Evolutionary conservation across 1,139 yeast species (phyloP), one percentile per base, ranked within the genome.

Genomic region (Taphrina deformans): DNA sequence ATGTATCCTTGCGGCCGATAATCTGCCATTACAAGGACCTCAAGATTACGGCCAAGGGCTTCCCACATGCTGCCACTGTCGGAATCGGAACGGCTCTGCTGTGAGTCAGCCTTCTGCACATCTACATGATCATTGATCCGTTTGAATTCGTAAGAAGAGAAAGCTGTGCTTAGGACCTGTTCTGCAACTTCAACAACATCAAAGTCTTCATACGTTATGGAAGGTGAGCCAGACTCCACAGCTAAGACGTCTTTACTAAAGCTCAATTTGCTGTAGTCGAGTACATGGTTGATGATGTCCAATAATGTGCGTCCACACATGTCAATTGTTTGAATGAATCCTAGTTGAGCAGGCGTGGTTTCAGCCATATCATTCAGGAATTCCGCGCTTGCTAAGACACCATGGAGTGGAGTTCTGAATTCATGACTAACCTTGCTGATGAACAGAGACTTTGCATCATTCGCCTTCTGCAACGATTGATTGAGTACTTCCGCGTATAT

Each of bases 351-450:
- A 9, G 53, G 63, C 18, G 31, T 38, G 10, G 52, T 29, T 21
- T 60, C 59, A 3, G 61, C 45, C 53, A 45, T 55, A 16, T 63
- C 66, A 9, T 51, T 45, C 23, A 63, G 44, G 21, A 63, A 46
- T 41, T 63, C 66, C 10, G 64, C 65, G 41, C 64, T 58, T 9
- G 66, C 66, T n/a, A 63, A 41, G 26, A 63, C 46, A 6, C 66
- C 66, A 45, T 56, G 63, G 21, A 63, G 48, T 3, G 66, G 66
- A 6, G 59, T 51, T 7, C 66, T 46, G 18, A 63, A 33, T 29
- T 63, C 66, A 26, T 63, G 67, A 5, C 51, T 33, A 23, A 63
- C 50, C 18, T 61, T 63, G n/a, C 65, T 58, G 10, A 63, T 38
- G 40, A 63, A 63, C 41, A 35, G n/a, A 3, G 59, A 23, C 44